Evolutionary conservation across 805 yeast species (phyloP).

Genomic region (Scheffersomyces stipitis): DNA sequence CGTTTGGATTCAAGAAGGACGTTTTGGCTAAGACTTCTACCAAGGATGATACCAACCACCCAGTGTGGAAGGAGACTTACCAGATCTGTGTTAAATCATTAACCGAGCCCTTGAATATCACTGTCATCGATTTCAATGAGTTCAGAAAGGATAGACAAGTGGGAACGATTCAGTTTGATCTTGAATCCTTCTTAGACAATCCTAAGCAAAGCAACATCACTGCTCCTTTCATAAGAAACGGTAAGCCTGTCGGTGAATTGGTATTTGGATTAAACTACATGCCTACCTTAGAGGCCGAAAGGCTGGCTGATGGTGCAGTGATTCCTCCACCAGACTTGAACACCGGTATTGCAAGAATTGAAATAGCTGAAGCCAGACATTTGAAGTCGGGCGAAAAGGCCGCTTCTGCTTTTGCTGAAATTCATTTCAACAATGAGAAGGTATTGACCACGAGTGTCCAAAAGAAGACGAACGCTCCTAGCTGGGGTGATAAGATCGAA

Average conservation of each 20-base stretch:
- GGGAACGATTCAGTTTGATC: constrained; percentile 74
- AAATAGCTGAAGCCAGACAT: constrained; percentile 62
- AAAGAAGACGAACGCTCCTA: constrained; percentile 64
- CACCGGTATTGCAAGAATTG: constrained; percentile 84
- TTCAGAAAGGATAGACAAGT: constrained; percentile 75
- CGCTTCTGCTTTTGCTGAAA: constrained; percentile 66
- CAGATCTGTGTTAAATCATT: constrained; percentile 69
- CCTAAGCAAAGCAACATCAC: constrained; percentile 49
- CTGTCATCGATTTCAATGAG: constrained; percentile 75
- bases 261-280: constrained; percentile 68
- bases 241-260: constrained; percentile 78
- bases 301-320: constrained; percentile 75
- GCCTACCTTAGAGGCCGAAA: constrained; percentile 66
- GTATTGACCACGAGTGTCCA: constrained; percentile 56
- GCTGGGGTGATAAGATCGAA: constrained; percentile 64
- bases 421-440: constrained; percentile 62
- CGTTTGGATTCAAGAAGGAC: constrained; percentile 59
- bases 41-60: constrained; percentile 64
- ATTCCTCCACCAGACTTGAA: constrained; percentile 89
- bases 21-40: constrained; percentile 69
- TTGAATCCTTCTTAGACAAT: constrained; percentile 61
- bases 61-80: constrained; percentile 82
- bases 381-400: constrained; percentile 44
- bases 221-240: constrained; percentile 71
- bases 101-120: constrained; percentile 77